Conservation (phyloP, 2,329 filamentous ascomycete species). For the Graphiopsis chlorocephala region DNA sequence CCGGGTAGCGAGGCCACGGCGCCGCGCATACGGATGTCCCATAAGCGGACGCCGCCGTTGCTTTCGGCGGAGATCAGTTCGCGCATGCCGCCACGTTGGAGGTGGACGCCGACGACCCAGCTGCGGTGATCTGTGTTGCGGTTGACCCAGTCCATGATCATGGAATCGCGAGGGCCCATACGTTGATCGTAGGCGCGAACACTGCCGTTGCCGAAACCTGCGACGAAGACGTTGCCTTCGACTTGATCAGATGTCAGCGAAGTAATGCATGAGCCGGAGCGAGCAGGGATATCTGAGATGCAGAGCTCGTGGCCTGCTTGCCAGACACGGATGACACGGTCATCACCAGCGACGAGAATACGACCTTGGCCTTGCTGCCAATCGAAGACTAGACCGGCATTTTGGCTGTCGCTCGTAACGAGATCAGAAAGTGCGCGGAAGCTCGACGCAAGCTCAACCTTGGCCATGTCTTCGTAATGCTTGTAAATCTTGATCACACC, state of each 20-base stretch:
- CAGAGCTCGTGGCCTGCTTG: slow-evolving; percentile 92
- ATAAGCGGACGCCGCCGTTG: slow-evolving; percentile 90
- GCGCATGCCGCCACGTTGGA: slow-evolving; percentile 90
- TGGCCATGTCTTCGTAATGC: slow-evolving; percentile 75
- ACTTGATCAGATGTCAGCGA: slow-evolving; percentile 96
- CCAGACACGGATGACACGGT: slow-evolving; percentile 94
- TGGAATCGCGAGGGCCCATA: slow-evolving; percentile 68
- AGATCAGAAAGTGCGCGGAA: slow-evolving; percentile 93
- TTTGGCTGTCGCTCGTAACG: slow-evolving; percentile 80
- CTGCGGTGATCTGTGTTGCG: slow-evolving; percentile 88
- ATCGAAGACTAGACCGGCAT: slow-evolving; percentile 94
- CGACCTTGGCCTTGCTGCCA: slow-evolving; percentile 98
- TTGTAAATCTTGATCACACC: slow-evolving; percentile 91
- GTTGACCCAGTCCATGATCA: slow-evolving; percentile 97
- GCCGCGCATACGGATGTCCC: slow-evolving; percentile 76
- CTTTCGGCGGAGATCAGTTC: slow-evolving; percentile 88
- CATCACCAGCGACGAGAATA: slow-evolving; percentile 91
- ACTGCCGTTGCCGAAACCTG: slow-evolving; percentile 92
- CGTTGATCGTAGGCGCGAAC: slow-evolving; percentile 93
- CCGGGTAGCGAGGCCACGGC: slow-evolving; percentile 46
- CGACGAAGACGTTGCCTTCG: slow-evolving; percentile 92
- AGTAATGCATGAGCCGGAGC: slow-evolving; percentile 92
- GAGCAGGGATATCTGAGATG: slow-evolving; percentile 86
- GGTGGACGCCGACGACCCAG: slow-evolving; percentile 94
- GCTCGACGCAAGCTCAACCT: slow-evolving; percentile 80